Evolutionary conservation across 352 stramenopile species (phyloP).

Genomic region (Globisporangium paddicum): DNA sequence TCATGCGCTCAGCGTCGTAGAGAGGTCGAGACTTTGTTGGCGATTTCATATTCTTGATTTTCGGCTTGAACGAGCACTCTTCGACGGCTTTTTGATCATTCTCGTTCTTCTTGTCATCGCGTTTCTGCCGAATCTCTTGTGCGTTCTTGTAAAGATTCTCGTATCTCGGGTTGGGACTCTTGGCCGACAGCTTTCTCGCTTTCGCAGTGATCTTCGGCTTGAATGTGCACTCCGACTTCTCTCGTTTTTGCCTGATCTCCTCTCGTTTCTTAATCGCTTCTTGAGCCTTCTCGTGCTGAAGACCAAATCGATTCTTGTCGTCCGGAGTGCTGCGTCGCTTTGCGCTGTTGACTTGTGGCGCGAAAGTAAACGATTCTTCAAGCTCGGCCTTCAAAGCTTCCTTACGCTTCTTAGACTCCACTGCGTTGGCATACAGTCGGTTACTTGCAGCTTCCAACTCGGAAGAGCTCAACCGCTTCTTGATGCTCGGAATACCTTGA

Average conservation of each 20-base stretch:
- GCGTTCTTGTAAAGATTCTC: constrained; percentile 77
- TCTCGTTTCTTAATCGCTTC: constrained; percentile 48
- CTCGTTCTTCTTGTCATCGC: constrained; percentile 63
- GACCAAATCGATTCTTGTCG: constrained; percentile 32
- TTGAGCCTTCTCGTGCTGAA: constrained; percentile 54
- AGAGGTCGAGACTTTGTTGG: constrained; percentile 47
- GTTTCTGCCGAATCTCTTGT: constrained; percentile 57
- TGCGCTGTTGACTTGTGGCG: constrained; percentile 47
- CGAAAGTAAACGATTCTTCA: constrained; percentile 51
- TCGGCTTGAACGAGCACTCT: constrained; percentile 74
- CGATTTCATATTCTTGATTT: constrained; percentile 62
- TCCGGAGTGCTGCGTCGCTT: constrained; percentile 38
- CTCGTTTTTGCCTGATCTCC: constrained; percentile 44
- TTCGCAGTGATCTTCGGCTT: constrained; percentile 63
- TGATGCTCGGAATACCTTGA: constrained; percentile 19
- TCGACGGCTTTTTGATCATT: constrained; percentile 48
- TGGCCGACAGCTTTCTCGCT: constrained; percentile 43
- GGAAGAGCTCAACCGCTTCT: constrained; percentile 53
- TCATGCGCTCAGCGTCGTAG: constrained; percentile 68
- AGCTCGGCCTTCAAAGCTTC: constrained; percentile 47
- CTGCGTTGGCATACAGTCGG: constrained; percentile 56
- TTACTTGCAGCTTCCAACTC: constrained; percentile 50
- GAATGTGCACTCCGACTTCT: constrained; percentile 55
- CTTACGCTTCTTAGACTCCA: constrained; percentile 51
- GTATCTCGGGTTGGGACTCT: constrained; percentile 34